These are phyloP conservation scores for Neurospora hispaniola DNA, from an alignment of 495 filamentous ascomycete genomes.

Conservation along the genomic window DNA sequence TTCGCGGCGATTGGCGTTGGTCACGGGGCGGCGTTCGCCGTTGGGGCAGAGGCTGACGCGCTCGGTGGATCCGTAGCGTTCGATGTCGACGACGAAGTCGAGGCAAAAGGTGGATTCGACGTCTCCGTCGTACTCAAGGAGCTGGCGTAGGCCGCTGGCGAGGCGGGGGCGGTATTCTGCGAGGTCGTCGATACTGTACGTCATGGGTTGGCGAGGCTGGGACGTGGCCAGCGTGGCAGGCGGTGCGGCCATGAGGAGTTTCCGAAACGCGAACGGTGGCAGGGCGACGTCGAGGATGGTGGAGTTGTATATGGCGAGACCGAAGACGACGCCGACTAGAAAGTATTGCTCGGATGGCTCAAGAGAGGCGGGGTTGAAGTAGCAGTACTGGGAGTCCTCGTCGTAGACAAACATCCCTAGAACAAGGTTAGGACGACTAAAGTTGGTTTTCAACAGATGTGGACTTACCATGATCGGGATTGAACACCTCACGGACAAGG, in stretches of 20 bases:
- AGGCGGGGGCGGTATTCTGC: conserved; percentile 73
- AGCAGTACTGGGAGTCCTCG: conserved; percentile 88
- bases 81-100: conserved; percentile 69
- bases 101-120: conserved; percentile 74
- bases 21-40: conserved; percentile 69
- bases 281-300: conserved; percentile 88
- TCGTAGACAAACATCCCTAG: conserved; percentile 84
- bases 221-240: conserved; percentile 39
- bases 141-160: conserved; percentile 61
- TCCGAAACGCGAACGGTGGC: conserved; percentile 88
- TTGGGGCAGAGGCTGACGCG: conserved; percentile 62
- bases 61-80: conserved; percentile 63
- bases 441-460: not conserved
- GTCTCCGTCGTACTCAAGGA: conserved; percentile 78
- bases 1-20: conserved; percentile 72
- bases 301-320: conserved; percentile 92
- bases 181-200: conserved; percentile 71
- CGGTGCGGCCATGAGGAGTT: conserved; percentile 66
- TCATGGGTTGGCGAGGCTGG: conserved; percentile 50
- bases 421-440: not conserved
- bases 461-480: conserved; percentile 73
- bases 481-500: conserved; percentile 84
- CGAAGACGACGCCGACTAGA: conserved; percentile 78
- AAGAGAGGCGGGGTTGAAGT: conserved; percentile 88
- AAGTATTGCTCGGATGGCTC: conserved; percentile 94